These are phyloP conservation scores for Porcisia deanei DNA, from an alignment of 208 protist genomes.

Conservation along the genomic window DNA sequence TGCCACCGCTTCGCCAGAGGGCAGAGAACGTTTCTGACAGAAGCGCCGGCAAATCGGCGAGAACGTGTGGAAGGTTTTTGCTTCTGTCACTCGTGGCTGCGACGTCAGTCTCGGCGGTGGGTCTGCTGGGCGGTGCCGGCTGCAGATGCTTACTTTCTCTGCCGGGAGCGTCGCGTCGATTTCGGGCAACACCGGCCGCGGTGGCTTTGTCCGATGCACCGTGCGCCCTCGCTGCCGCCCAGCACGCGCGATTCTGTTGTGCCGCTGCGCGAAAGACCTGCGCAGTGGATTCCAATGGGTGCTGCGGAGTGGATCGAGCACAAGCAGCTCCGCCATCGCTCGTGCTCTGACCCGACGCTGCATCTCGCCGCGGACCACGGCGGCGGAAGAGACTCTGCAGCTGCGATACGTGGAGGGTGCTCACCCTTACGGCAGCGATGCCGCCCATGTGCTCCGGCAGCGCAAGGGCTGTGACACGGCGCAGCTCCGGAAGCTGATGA, in stretches of 20 bases:
- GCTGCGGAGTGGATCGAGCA: conserved; percentile 8
- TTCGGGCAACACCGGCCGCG: conserved; percentile 1
- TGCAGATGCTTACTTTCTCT: neutral
- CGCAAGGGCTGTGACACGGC: conserved; percentile 25
- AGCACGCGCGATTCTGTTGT: conserved; percentile 23
- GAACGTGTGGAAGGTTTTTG: conserved; percentile 19
- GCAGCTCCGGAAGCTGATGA: conserved; percentile 40
- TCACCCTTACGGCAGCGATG: conserved; percentile 22
- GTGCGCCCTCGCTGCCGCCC: conserved; percentile 10
- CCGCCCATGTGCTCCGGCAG: conserved; percentile 22
- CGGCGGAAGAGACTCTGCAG: conserved; percentile 29
- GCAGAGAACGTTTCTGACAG: conserved; percentile 28
- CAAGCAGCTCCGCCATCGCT: conserved; percentile 22
- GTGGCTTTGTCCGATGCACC: neutral
- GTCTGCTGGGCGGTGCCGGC: neutral
- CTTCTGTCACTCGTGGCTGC: neutral
- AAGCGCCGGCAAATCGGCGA: conserved; percentile 20
- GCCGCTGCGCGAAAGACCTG: conserved; percentile 18
- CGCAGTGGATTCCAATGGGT: conserved; percentile 22
- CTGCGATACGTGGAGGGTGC: conserved; percentile 20
- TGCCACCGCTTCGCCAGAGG: conserved; percentile 18
- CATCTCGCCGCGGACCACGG: conserved; percentile 3
- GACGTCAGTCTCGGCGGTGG: neutral
- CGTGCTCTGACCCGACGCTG: neutral
- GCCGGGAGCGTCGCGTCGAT: neutral